Percentiles rank a stretch among this genome's conserved stretches.
These are phyloP conservation scores for Pseudocercospora macadamiae DNA, from an alignment of 2,329 filamentous ascomycete species.

Conservation along the genomic window DNA sequence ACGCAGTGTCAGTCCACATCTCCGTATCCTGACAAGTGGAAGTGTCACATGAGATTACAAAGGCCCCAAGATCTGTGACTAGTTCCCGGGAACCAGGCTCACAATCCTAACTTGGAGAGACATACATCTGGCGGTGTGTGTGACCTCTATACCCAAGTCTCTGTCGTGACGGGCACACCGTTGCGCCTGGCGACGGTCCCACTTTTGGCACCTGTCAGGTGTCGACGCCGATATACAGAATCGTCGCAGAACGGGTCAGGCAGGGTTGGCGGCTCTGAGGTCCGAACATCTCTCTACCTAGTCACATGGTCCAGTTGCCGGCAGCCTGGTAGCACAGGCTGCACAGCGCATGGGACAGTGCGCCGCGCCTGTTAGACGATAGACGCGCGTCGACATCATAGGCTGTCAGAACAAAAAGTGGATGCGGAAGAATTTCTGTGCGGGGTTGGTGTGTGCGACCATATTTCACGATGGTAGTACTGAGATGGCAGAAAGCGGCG, in stretches of 20 bases:
- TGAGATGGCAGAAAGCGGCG: neutral
- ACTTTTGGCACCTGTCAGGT: conserved; percentile 26
- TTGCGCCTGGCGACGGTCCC: conserved; percentile 13
- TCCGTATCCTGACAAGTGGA: neutral
- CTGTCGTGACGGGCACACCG: conserved; percentile 9
- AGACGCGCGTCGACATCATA: conserved; percentile 26
- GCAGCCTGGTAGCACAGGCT: conserved; percentile 5
- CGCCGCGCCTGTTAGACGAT: conserved; percentile 8
- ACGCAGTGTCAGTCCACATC: conserved; percentile 8
- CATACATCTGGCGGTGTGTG: conserved; percentile 14
- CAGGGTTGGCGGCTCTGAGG: conserved; percentile 10
- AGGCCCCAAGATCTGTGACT: neutral
- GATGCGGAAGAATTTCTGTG: conserved; percentile 15
- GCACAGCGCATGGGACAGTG: conserved; percentile 12
- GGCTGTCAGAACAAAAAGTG: conserved; percentile 1
- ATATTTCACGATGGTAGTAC: conserved; percentile 7
- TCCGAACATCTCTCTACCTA: neutral
- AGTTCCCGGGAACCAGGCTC: conserved; percentile 11
- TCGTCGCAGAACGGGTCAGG: conserved; percentile 4
- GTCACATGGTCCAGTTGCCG: conserved; percentile 12
- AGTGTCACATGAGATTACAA: conserved; percentile 17
- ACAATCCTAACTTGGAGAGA: conserved; percentile 7
- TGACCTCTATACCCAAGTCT: neutral
- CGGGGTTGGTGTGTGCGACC: conserved; percentile 7
- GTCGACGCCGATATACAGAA: neutral